Evolutionary conservation across 208 protist genomes (phyloP).

Genomic region (Crithidia brevicula): DNA sequence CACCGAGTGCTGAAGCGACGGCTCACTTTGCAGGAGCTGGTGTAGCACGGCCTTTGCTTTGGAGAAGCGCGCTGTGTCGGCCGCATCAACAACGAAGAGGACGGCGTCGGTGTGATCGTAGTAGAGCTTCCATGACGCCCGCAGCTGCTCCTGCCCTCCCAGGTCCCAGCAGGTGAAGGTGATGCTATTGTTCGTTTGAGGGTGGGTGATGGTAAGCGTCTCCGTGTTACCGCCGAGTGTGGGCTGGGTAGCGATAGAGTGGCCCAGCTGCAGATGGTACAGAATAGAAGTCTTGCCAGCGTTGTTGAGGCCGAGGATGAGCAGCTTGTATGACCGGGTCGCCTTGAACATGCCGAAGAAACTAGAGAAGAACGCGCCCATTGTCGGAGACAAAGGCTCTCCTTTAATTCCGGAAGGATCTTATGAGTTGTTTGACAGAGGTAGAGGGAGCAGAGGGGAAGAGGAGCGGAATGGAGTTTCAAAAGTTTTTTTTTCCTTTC

Average conservation of each 20-base stretch:
- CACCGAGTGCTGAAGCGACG: slow-evolving; percentile 77
- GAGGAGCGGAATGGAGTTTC: too few relatives aligned
- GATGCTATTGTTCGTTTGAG: slow-evolving; percentile 78
- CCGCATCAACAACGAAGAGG: slow-evolving; percentile 94
- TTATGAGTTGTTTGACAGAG: too few relatives aligned
- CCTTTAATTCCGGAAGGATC: too few relatives aligned
- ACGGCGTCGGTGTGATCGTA: slow-evolving; percentile 96
- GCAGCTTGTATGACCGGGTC: slow-evolving; percentile 79
- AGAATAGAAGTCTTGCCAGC: slow-evolving; percentile 98
- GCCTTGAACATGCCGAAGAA: slow-evolving; percentile 68
- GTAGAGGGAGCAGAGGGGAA: too few relatives aligned
- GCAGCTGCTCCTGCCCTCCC: slow-evolving; percentile 92
- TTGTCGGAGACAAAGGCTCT: too few relatives aligned
- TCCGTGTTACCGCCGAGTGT: slow-evolving; percentile 98
- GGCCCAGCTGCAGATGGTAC: slow-evolving; percentile 97
- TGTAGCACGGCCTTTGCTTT: slow-evolving; percentile 87
- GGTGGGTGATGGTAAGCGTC: slow-evolving; percentile 96
- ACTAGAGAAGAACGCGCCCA: slow-evolving; percentile 73
- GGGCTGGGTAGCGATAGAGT: slow-evolving; percentile 97
- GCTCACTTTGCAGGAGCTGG: slow-evolving; percentile 80
- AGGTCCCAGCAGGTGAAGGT: slow-evolving; percentile 98
- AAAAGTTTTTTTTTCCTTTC: background rate
- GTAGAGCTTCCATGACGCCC: slow-evolving; percentile 96
- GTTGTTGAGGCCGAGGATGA: slow-evolving; percentile 96
- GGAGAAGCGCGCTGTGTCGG: slow-evolving; percentile 75